Evolutionary conservation across 352 stramenopile species (phyloP), one percentile per base, ranked within the genome.

Genomic region (Peronospora destructor): DNA sequence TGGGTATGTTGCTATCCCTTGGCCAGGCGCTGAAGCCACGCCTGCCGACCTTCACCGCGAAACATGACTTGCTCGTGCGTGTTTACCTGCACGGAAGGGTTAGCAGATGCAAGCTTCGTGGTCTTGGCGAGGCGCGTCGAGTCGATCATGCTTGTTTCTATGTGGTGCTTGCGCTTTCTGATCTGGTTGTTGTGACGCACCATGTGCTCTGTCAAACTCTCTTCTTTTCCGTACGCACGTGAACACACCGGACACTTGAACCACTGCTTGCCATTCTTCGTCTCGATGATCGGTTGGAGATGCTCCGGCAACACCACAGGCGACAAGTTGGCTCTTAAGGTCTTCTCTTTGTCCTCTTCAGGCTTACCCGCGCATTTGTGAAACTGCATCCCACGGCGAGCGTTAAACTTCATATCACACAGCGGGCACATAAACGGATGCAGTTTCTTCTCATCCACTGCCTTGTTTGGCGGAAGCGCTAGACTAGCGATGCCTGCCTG

Each of bases 331-430:
- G 39, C 49, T 13, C 34, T 70, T 7, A 34, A 44, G 0, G 49
- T 14, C 10, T 70, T 76, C 1, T 49, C 54, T 6, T 72, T 66
- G 28, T 70, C 59, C 8, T 71, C 53, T 16, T 64, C 60, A 0
- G 63, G 56, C 28, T 85, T 85, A 4, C 61, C 75, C 2, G 78
- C 56, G 29, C 83, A 94, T 30, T 83, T 91, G 59, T 94, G 83
- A 56, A 91, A 94, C 58, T 94, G 83, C 60, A 94, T 76, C 2
- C 78, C 80, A 23, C 81, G 74, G 26, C 77, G 76, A 1, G 83
- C 80, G 25, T 94, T 94, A 64, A 94, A 94, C 41, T 84, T 94
- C 68, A 91, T 80, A 53, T 85, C 75, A 59, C 83, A 94, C 34
- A 82, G 64, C 8, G 63, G 54, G 32, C 83, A 94, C 44, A 60